Conservation (phyloP, 106 monocot species). For the Apostasia shenzhenica region DNA sequence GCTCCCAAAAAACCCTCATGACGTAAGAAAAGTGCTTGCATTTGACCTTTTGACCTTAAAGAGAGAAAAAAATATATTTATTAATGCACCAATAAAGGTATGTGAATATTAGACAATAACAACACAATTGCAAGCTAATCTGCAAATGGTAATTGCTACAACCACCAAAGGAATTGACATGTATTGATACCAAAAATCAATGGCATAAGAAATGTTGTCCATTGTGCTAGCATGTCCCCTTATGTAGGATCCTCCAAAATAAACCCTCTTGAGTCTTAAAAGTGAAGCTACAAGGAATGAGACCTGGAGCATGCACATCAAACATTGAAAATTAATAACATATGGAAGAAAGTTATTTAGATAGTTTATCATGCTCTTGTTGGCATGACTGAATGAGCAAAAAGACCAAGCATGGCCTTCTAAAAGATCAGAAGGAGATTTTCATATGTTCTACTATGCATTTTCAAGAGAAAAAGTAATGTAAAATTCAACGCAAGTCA, state of each 20-base stretch:
- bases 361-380: too few species aligned
- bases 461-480: too few species aligned
- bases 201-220: constrained; percentile 76
- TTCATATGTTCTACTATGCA: too few species aligned
- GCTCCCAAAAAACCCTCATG: constrained; percentile 80
- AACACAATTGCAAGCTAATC: not conserved
- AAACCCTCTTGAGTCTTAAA: constrained; percentile 46
- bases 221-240: constrained; percentile 67
- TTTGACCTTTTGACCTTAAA: constrained; percentile 73
- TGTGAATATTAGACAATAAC: not conserved
- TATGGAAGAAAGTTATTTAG: too few species aligned
- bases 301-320: constrained; percentile 19
- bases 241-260: constrained; percentile 77
- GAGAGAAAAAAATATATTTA: not conserved
- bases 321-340: not conserved
- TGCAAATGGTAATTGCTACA: not conserved
- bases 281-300: constrained; percentile 60
- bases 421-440: too few species aligned
- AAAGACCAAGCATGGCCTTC: too few species aligned
- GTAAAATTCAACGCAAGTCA: too few species aligned
- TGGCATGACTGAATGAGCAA: too few species aligned
- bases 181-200: constrained; percentile 57
- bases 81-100: not conserved
- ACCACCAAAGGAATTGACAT: not conserved
- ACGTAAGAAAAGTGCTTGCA: constrained; percentile 63